Conservation (phyloP, 2,329 filamentous ascomycete genomes). For the Fusarium pseudocircinatum region DNA sequence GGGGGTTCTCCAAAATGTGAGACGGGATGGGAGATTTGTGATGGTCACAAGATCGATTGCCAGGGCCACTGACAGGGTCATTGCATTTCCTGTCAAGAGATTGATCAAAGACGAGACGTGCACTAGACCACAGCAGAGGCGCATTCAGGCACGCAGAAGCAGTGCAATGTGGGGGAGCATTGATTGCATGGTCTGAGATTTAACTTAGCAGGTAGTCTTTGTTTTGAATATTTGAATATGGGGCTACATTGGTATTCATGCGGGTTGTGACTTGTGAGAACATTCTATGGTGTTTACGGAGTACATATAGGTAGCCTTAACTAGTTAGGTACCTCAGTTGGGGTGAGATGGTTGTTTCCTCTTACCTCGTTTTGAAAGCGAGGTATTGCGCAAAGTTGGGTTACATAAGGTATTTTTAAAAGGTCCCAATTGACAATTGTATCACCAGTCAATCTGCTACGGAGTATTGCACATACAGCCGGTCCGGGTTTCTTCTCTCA, state of each 20-base stretch:
- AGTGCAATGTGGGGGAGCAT: constrained; percentile 24
- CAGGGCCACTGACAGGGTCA: constrained; percentile 22
- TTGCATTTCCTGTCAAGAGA: constrained; percentile 18
- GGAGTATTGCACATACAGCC: neutral
- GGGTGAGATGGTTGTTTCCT: constrained; percentile 20
- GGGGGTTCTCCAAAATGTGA: constrained; percentile 29
- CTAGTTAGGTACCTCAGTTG: neutral
- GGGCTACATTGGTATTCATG: neutral
- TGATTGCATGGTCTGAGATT: constrained; percentile 10
- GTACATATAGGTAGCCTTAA: neutral
- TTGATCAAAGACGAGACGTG: constrained; percentile 27
- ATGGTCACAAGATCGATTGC: constrained; percentile 44
- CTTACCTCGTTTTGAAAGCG: constrained; percentile 13
- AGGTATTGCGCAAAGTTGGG: neutral
- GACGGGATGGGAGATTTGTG: constrained; percentile 39
- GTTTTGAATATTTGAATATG: neutral
- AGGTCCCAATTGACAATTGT: neutral
- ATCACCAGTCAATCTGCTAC: neutral
- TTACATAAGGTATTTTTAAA: neutral
- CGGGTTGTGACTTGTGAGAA: neutral
- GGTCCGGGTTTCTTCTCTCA: constrained; percentile 24
- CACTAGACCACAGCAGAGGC: constrained; percentile 24
- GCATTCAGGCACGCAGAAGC: constrained; percentile 16
- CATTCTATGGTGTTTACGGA: constrained; percentile 17
- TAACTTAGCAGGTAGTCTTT: neutral